phyloP scores from a whole-genome alignment of 23 red algal genomes.

The Gracilaria gracilis region DNA sequence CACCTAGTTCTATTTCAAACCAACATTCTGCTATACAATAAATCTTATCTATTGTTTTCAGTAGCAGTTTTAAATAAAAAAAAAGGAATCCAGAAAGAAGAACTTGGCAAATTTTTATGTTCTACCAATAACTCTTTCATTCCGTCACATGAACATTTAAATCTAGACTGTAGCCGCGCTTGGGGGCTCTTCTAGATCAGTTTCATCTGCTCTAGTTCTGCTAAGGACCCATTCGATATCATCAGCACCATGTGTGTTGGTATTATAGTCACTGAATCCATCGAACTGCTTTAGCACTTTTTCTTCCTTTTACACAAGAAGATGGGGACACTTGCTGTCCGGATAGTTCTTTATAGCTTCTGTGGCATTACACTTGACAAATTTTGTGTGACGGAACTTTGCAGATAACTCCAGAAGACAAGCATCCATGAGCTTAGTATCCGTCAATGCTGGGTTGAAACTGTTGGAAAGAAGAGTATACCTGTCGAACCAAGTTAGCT shows the following conservation, averaged over 20 bases:
- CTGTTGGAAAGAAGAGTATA: conserved; percentile 34
- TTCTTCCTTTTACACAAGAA: conserved; percentile 84
- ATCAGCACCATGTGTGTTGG: conserved; percentile 49
- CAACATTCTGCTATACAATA: too few species aligned
- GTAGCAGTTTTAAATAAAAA: too few species aligned
- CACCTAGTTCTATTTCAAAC: too few species aligned
- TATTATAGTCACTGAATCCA: conserved; percentile 53
- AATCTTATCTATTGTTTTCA: too few species aligned
- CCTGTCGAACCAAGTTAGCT: too few species aligned
- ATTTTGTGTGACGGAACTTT: conserved; percentile 74
- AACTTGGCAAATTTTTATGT: too few species aligned
- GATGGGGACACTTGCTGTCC: conserved; percentile 76
- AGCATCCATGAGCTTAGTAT: conserved; percentile 70
- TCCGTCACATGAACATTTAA: too few species aligned
- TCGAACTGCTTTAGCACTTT: conserved; percentile 78
- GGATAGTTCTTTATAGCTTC: conserved; percentile 91
- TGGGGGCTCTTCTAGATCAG: conserved; percentile 70
- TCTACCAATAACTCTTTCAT: too few species aligned
- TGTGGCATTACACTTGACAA: conserved; percentile 79
- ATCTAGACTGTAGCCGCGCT: conserved; percentile 25
- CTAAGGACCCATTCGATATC: conserved; percentile 85
- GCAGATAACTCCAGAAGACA: conserved; percentile 73
- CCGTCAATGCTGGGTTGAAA: conserved; percentile 71
- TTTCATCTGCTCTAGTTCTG: conserved; percentile 68
- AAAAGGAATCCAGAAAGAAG: too few species aligned